Evolutionary conservation across 768 basidiomycete species (phyloP).

Genomic region (Suillus clintonianus): DNA sequence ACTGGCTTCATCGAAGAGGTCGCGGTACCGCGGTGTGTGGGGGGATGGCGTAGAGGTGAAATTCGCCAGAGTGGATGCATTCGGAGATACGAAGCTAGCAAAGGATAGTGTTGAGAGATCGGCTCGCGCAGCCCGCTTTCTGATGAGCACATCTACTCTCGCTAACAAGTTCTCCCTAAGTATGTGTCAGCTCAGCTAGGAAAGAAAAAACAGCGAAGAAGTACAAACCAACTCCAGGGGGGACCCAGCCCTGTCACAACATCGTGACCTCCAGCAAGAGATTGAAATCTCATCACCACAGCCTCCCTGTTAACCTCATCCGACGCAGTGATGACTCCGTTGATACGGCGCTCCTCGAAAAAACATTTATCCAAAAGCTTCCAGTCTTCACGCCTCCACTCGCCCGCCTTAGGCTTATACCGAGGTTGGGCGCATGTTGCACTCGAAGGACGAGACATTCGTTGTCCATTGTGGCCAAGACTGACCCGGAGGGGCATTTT

Average conservation of each 20-base stretch:
- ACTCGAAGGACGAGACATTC: not conserved
- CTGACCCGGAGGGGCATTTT: slow-evolving; percentile 8
- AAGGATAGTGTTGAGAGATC: not conserved
- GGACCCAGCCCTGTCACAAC: slow-evolving; percentile 43
- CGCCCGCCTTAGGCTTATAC: slow-evolving; percentile 15
- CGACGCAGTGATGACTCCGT: slow-evolving; percentile 38
- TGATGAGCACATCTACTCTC: slow-evolving; percentile 33
- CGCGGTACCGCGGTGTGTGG: slow-evolving; percentile 56
- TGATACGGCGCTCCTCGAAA: slow-evolving; percentile 63
- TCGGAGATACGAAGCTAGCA: not conserved
- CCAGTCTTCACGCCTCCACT: slow-evolving; percentile 81
- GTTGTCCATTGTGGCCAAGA: not conserved
- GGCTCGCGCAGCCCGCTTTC: slow-evolving; percentile 23
- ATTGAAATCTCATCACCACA: slow-evolving; percentile 63
- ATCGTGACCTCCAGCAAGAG: slow-evolving; percentile 47
- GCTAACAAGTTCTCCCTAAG: slow-evolving; percentile 23
- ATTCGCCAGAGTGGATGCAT: not conserved
- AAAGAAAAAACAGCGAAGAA: not conserved
- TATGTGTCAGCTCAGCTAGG: not conserved
- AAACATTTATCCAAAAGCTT: slow-evolving; percentile 78
- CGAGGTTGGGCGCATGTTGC: not conserved
- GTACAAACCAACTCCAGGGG: slow-evolving; percentile 59
- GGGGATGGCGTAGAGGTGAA: slow-evolving; percentile 17
- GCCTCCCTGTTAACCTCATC: slow-evolving; percentile 53
- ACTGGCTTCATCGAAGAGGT: slow-evolving; percentile 40